Conservation (phyloP, 2,329 filamentous ascomycete genomes). For the Lachnellula subtilissima region DNA sequence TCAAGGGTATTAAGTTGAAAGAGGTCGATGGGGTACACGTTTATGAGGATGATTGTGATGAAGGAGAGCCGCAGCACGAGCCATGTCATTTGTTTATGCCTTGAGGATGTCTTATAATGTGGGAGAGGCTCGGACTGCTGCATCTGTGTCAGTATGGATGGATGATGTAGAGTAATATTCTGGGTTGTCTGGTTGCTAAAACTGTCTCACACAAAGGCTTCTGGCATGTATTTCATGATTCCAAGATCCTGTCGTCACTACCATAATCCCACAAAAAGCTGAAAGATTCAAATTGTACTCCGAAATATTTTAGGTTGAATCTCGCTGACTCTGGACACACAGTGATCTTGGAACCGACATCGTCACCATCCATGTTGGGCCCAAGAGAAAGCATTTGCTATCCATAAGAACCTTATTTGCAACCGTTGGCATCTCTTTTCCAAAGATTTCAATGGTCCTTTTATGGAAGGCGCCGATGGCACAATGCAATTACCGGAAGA, state of each 20-base stretch:
- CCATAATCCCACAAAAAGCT: too few species aligned
- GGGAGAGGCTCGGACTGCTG: not conserved
- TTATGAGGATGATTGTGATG: not conserved
- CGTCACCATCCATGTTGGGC: not conserved
- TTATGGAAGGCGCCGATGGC: not conserved
- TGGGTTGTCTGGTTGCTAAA: too few species aligned
- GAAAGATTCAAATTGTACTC: too few species aligned
- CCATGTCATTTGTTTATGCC: not conserved
- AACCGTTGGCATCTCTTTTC: not conserved
- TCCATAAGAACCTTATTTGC: constrained; percentile 2
- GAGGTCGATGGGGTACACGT: not conserved
- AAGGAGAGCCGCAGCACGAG: not conserved
- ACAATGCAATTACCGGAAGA: not conserved
- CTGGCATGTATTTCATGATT: too few species aligned
- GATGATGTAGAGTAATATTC: not conserved
- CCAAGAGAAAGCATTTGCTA: not conserved
- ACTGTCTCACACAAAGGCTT: too few species aligned
- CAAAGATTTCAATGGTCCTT: constrained; percentile 1
- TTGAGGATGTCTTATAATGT: not conserved
- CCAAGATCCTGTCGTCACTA: too few species aligned
- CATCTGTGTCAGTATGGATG: not conserved
- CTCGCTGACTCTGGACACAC: not conserved
- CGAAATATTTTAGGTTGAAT: too few species aligned
- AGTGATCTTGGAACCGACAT: not conserved
- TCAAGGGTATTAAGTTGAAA: not conserved